Base-by-base conservation (phyloP, 2,329 filamentous ascomycete genomes). In the Xylaria sp. region DNA sequence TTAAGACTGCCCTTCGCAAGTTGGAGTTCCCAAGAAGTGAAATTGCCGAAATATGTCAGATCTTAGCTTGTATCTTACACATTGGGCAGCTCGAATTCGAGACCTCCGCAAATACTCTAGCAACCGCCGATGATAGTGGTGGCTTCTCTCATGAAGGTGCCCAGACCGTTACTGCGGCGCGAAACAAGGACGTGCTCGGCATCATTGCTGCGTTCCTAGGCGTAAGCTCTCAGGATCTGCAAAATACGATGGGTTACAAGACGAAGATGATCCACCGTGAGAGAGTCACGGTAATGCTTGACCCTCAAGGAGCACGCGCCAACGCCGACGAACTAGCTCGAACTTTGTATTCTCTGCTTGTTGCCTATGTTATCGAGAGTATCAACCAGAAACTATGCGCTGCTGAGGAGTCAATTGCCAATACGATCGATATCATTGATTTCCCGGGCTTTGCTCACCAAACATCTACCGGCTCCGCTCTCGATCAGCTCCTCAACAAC, bases 211-310 rank as follows among this genome's bases (percentile, higher is more conserved):
- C 94, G n/a, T 99, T 99, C 81, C 81, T 99, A 1, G 95, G 95
- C 47, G 90, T 99, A 6, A 86, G 88, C 70, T 85, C 90, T 9
- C 83, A 87, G 49, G 92, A 96, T 62, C 83, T 99, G 5, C 93
- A 99, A 78, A 88, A 86, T 38, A 96, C 92, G 29, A 82, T 99
- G 60, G 92, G 93, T 3, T 97, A 97, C 82, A 96, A 96, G 80
- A 98, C 93, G 19, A 97, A 96, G 82, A 97, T 95, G 69, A 89
- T 99, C 58, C 91, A 96, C 73, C 90, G 93, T 66, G 95, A 99
- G 81, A 90, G 95, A 56, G 95, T 99, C n/a, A 99, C 95, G 0
- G 91, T 99, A 67, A 96, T 99, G 93, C 85, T 99, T 33, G 95
- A 99, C 73, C 92, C 94, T 6, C 88, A 87, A 59, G 95, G 95